Evolutionary conservation across 495 filamentous ascomycete species (phyloP).

Genomic region (Cercophora sp.): DNA sequence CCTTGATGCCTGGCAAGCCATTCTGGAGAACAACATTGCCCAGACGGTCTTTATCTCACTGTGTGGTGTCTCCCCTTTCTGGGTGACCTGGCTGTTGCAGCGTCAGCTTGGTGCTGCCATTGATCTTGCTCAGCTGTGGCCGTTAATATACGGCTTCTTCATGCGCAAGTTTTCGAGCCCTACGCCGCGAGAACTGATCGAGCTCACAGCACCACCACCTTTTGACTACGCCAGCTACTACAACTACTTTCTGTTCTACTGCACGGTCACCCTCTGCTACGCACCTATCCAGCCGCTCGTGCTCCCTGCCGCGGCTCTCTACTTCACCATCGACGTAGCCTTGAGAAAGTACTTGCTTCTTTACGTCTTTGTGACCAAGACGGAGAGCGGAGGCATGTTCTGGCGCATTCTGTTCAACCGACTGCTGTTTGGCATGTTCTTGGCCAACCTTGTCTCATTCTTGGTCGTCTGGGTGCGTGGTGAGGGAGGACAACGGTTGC

Average conservation of each 20-base stretch:
- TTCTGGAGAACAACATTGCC: constrained; percentile 60
- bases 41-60: constrained; percentile 60
- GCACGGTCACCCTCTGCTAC: constrained; percentile 84
- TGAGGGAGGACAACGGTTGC: constrained; percentile 48
- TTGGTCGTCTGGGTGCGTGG: constrained; percentile 63
- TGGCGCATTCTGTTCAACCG: constrained; percentile 93
- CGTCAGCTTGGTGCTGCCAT: constrained; percentile 87
- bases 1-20: constrained; percentile 60
- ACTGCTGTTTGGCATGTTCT: constrained; percentile 73
- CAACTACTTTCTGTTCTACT: constrained; percentile 92
- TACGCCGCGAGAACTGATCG: constrained; percentile 89
- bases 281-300: constrained; percentile 83
- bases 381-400: constrained; percentile 89
- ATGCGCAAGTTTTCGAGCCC: constrained; percentile 77
- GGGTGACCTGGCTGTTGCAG: constrained; percentile 90
- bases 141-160: constrained; percentile 74
- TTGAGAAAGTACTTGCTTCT: constrained; percentile 93
- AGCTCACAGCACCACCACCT: constrained; percentile 83
- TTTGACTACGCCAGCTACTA: constrained; percentile 98
- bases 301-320: constrained; percentile 84
- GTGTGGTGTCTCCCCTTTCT: constrained; percentile 80
- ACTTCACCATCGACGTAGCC: constrained; percentile 81
- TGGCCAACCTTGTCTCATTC: constrained; percentile 76
- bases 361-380: constrained; percentile 95
- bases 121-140: constrained; percentile 81